phyloP scores from a whole-genome alignment of 345 rosid genomes.

The Salix exigua region DNA sequence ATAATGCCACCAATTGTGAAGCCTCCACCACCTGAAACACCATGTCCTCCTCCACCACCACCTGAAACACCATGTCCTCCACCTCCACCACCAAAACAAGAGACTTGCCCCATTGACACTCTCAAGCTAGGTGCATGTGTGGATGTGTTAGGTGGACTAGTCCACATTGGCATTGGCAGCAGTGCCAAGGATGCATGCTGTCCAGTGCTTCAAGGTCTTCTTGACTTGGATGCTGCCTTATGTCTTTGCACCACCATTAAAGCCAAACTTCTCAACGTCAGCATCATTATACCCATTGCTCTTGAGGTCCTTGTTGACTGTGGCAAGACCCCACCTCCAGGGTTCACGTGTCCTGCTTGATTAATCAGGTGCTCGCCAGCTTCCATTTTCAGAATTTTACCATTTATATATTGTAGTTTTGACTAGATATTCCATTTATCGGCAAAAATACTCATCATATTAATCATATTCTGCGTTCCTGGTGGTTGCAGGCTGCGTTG shows the following conservation, averaged over 20 bases:
- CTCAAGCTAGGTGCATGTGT: constrained; percentile 80
- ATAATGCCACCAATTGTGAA: neutral
- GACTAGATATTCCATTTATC: neutral
- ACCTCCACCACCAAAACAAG: constrained; percentile 24
- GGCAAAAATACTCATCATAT: neutral
- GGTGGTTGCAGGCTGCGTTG: neutral
- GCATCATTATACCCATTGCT: constrained; percentile 68
- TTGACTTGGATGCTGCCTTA: constrained; percentile 77
- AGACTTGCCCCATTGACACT: constrained; percentile 72
- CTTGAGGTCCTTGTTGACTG: constrained; percentile 78
- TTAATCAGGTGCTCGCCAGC: neutral
- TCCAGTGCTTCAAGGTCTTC: constrained; percentile 67
- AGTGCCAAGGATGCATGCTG: constrained; percentile 76
- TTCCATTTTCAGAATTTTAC: neutral
- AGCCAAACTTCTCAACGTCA: constrained; percentile 71
- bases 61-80: constrained; percentile 24
- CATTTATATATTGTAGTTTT: neutral
- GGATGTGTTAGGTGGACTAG: constrained; percentile 76
- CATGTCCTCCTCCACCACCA: constrained; percentile 39
- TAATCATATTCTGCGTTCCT: neutral
- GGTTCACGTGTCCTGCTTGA: constrained; percentile 59
- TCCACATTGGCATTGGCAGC: constrained; percentile 70
- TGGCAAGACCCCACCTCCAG: constrained; percentile 71
- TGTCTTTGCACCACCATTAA: constrained; percentile 87
- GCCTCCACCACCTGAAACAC: constrained; percentile 10